A percentile compares a stretch with the other conserved stretches of the same genome.
Conservation (phyloP, 371 early-diverging fungal species). For the Phascolomyces articulosus region DNA sequence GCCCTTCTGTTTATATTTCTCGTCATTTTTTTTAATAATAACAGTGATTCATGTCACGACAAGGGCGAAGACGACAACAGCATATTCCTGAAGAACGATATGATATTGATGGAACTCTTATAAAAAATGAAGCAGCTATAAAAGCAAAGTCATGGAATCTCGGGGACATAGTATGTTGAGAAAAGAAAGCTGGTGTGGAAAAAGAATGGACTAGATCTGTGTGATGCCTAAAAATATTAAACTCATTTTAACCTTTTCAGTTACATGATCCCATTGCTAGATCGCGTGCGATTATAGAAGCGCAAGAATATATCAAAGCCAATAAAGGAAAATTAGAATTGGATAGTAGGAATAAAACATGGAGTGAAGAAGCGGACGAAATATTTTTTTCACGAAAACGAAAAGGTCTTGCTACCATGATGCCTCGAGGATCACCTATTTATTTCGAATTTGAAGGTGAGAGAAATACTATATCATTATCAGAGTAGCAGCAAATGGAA, state of each 20-base stretch:
- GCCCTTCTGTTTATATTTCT: no score
- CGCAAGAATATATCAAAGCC: slow-evolving; percentile 35
- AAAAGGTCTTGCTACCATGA: slow-evolving; percentile 38
- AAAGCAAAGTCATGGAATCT: slow-evolving; percentile 43
- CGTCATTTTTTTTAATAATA: no score
- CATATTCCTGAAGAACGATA: slow-evolving; percentile 41
- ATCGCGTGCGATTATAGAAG: slow-evolving; percentile 35
- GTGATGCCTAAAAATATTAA: background rate
- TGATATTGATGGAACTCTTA: slow-evolving; percentile 39
- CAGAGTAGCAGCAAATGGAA: no score
- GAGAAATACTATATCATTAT: no score
- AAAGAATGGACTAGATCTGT: background rate
- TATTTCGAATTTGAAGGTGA: slow-evolving; percentile 57
- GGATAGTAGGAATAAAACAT: slow-evolving; percentile 18
- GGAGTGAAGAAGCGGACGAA: slow-evolving; percentile 47
- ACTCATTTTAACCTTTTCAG: slow-evolving; percentile 17
- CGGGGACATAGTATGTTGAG: slow-evolving; percentile 36
- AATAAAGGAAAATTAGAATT: slow-evolving; percentile 10
- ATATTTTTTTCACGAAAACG: slow-evolving; percentile 45
- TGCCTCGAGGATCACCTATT: slow-evolving; percentile 45
- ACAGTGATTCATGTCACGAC: no score
- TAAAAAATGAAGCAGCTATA: slow-evolving; percentile 33
- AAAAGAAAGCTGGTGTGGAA: no score
- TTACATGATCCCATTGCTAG: slow-evolving; percentile 28
- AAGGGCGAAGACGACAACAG: slow-evolving; percentile 3